phyloP scores from a whole-genome alignment of 2,329 filamentous ascomycete genomes.

The Neopestalotiopsis rosae region DNA sequence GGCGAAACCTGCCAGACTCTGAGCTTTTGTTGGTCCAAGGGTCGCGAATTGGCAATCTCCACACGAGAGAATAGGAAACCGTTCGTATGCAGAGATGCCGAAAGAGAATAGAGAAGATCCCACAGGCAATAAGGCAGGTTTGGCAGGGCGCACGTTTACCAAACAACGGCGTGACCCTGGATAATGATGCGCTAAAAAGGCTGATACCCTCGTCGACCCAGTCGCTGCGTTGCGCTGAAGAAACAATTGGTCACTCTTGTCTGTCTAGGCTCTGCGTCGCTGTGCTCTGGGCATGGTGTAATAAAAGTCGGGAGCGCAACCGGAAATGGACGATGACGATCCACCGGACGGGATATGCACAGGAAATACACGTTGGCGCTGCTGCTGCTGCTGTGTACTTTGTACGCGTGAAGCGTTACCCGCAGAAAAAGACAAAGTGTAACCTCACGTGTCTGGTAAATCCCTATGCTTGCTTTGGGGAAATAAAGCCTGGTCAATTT shows the following conservation, averaged over 20 bases:
- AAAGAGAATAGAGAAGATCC: not conserved
- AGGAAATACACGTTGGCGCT: not conserved
- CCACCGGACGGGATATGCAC: not conserved
- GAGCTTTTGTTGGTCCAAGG: not conserved
- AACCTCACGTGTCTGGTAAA: no score
- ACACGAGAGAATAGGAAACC: slow-evolving; percentile 9
- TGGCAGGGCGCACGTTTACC: not conserved
- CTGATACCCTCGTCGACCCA: slow-evolving; percentile 15
- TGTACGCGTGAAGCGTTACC: no score
- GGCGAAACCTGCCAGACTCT: not conserved
- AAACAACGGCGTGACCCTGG: not conserved
- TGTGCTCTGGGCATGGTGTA: slow-evolving; percentile 7
- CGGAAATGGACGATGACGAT: not conserved
- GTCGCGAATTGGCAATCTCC: slow-evolving; percentile 16
- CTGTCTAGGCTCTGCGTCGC: not conserved
- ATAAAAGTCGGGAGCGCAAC: not conserved
- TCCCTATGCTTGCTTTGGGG: not conserved
- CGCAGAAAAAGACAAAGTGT: no score
- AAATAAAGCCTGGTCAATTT: not conserved
- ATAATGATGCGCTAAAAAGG: slow-evolving; percentile 11
- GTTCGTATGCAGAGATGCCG: slow-evolving; percentile 9
- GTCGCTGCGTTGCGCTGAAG: not conserved
- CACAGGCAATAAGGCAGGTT: no score
- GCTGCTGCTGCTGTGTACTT: not conserved
- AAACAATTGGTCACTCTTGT: not conserved